Evolutionary conservation across 371 early-diverging fungal species (phyloP), one percentile per base, ranked within the genome.

Genomic region (Lichtheimia ornata): DNA sequence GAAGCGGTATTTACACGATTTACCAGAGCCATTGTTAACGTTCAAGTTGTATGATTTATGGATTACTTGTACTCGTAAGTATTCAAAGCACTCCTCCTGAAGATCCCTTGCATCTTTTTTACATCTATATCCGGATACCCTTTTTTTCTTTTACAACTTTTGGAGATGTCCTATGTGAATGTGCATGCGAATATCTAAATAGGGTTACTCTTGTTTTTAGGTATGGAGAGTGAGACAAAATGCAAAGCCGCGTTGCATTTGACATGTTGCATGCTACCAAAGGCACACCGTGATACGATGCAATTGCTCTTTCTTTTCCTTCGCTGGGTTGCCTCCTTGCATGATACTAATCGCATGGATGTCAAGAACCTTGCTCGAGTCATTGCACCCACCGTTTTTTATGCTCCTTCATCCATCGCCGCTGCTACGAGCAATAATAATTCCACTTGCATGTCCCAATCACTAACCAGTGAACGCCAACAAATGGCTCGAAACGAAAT

Each of bases 21-120:
- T 97, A 57, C 97, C 98, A 0, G 97, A 98, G 50, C 98, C 98
- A 2, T 74, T 98, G 20, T 72, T 98, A 58, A 94, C 97, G 5
- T 94, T 88, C 72, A 84, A 89, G 63, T 76, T 97, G 50, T 88
- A 94, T 66, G 79, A 84, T 12, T 67, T 97, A 17, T 95, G 97
- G 68, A 71, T 95, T 42, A 75, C 79, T 2, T 85, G 91, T 45
- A 59, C 58, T 22, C 49, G 90, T 89, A 63, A 88, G 66, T 60
- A 5, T 2, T 47, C n/a, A 27, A n/a, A n/a, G n/a, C n/a, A n/a
- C 28, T 28, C 35, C 35, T 35, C 35, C 35, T 35, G 35, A 35
- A 11, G 11, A 2, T 11, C 35, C 35, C 35, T 35, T 53, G 53
- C 35, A 52, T 22, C 0, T 11, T 5, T 22, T 25, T 61, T 44